Percentiles rank a stretch among this genome's conserved stretches.
phyloP scores from a whole-genome alignment of 2,329 filamentous ascomycete genomes.

The Aspergillus niger region DNA sequence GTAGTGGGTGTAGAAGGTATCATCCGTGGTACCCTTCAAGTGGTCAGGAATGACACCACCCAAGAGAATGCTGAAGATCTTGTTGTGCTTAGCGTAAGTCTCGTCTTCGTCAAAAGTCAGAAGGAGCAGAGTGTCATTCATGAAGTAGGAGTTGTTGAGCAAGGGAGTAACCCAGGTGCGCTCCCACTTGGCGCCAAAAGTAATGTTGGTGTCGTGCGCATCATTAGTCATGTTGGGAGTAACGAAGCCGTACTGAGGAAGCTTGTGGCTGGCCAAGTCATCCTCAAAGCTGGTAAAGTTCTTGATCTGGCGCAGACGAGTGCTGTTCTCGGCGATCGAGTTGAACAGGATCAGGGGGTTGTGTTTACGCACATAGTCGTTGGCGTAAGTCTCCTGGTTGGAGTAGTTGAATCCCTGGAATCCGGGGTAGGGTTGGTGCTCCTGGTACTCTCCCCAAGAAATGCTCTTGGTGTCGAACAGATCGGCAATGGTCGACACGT shows the following conservation, averaged over 20 bases:
- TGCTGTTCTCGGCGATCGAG: constrained; percentile 59
- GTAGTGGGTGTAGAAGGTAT: constrained; percentile 73
- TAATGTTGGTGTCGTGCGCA: constrained; percentile 73
- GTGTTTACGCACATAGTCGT: constrained; percentile 83
- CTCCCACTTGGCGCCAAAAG: constrained; percentile 68
- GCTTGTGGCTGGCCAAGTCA: constrained; percentile 63
- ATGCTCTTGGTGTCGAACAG: constrained; percentile 67
- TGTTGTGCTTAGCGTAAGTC: constrained; percentile 67
- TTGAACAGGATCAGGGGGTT: constrained; percentile 69
- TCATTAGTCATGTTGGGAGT: constrained; percentile 63
- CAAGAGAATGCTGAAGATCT: constrained; percentile 69
- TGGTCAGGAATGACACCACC: constrained; percentile 69
- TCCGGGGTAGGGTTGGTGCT: constrained; percentile 74
- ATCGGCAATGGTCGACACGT: constrained; percentile 69
- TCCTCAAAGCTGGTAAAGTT: constrained; percentile 69
- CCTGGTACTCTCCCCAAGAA: constrained; percentile 73
- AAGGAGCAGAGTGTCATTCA: constrained; percentile 72
- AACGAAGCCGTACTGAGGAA: constrained; percentile 68
- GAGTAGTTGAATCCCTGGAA: constrained; percentile 66
- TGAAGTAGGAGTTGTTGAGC: constrained; percentile 69
- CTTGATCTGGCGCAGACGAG: constrained; percentile 70
- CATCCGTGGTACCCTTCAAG: constrained; percentile 69
- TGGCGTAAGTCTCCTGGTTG: constrained; percentile 60
- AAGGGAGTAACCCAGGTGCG: constrained; percentile 70
- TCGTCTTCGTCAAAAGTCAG: constrained; percentile 80